A percentile compares a stretch with the other conserved stretches of the same genome.
These are phyloP conservation scores for Pseudocercospora fuligena DNA, from an alignment of 2,329 filamentous ascomycete species.

Conservation along the genomic window DNA sequence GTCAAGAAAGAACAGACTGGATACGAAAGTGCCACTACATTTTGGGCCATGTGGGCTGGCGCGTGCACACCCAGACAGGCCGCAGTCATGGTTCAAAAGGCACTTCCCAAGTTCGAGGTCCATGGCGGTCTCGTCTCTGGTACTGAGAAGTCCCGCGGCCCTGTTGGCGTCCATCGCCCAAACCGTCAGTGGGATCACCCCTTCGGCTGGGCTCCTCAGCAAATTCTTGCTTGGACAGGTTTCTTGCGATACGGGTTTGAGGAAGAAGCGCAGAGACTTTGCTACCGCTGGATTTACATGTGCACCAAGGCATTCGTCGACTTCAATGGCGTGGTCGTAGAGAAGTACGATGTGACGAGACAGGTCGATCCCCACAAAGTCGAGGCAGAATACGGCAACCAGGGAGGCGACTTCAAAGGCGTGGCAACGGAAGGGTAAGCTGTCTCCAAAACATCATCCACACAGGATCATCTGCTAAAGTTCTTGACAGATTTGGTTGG, in stretches of 20 bases:
- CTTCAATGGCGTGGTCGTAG: slow-evolving; percentile 96
- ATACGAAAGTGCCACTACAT: slow-evolving; percentile 91
- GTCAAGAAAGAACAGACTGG: slow-evolving; percentile 76
- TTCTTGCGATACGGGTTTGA: slow-evolving; percentile 89
- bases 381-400: slow-evolving; percentile 96
- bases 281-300: slow-evolving; percentile 98
- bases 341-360: slow-evolving; percentile 97
- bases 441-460: background rate
- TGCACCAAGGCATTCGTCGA: slow-evolving; percentile 98
- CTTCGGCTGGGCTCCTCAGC: slow-evolving; percentile 97
- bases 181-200: slow-evolving; percentile 99
- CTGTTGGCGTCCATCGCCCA: slow-evolving; percentile 77
- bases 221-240: slow-evolving; percentile 96
- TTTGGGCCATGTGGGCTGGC: slow-evolving; percentile 97
- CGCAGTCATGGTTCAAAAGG: slow-evolving; percentile 77
- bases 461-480: slow-evolving; percentile 15
- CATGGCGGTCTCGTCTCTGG: slow-evolving; percentile 87
- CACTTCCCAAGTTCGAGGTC: slow-evolving; percentile 84
- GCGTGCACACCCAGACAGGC: slow-evolving; percentile 85
- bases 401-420: slow-evolving; percentile 92
- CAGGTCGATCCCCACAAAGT: slow-evolving; percentile 90
- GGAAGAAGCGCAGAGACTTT: slow-evolving; percentile 84
- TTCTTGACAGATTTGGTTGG: slow-evolving; percentile 80
- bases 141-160: slow-evolving; percentile 84
- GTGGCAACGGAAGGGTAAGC: slow-evolving; percentile 94